Evolutionary conservation across 371 early-diverging fungal genomes (phyloP).

Genomic region (Enterospora canceri): DNA sequence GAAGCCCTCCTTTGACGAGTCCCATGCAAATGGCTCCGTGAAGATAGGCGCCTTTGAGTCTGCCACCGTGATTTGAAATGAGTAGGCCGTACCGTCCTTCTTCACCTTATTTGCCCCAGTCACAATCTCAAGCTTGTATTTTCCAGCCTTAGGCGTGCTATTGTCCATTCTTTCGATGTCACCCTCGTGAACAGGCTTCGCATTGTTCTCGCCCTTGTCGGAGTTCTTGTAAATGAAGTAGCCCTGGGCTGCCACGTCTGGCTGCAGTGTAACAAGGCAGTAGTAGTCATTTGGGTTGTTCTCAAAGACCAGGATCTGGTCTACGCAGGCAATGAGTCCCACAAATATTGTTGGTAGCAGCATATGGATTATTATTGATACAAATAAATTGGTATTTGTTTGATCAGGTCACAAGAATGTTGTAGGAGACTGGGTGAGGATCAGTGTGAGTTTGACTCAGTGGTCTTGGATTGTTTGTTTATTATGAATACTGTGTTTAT

Average conservation of each 20-base stretch:
- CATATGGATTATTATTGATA: too few species aligned
- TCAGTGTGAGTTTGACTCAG: too few species aligned
- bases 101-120: neutral
- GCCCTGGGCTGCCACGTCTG: neutral
- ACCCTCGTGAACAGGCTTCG: neutral
- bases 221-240: neutral
- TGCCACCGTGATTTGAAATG: neutral
- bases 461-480: neutral
- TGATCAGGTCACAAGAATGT: too few species aligned
- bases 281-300: neutral
- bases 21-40: slow-evolving; percentile 7
- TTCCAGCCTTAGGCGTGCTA: neutral
- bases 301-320: slow-evolving; percentile 4
- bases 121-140: neutral
- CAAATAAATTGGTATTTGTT: too few species aligned
- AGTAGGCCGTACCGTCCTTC: slow-evolving; percentile 1
- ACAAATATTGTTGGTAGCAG: too few species aligned
- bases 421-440: too few species aligned
- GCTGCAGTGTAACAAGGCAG: slow-evolving; percentile 1
- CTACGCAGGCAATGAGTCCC: too few species aligned
- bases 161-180: too few species aligned
- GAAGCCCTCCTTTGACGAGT: neutral
- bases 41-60: neutral
- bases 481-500: neutral
- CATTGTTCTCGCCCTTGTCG: neutral